A percentile compares a stretch with the other conserved stretches of the same genome.
phyloP scores from a whole-genome alignment of 1,284 basidiomycete genomes.

The Gymnopus androsaceus region DNA sequence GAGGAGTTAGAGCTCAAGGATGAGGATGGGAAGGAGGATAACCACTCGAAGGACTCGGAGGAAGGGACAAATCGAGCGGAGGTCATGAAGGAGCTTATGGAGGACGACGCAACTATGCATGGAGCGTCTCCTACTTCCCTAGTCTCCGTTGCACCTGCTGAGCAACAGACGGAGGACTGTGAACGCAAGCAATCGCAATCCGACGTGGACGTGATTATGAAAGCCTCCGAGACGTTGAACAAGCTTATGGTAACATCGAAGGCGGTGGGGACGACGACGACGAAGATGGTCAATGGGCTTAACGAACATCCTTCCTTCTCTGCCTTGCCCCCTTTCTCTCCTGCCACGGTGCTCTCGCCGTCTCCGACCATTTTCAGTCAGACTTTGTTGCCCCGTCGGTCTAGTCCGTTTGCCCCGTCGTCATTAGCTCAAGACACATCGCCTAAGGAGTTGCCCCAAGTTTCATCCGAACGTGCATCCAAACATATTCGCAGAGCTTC shows the following conservation, averaged over 20 bases:
- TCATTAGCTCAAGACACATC: no score
- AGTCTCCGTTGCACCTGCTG: not conserved
- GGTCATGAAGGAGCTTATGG: no score
- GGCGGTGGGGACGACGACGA: not conserved
- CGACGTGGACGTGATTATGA: slow-evolving; percentile 4
- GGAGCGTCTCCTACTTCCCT: not conserved
- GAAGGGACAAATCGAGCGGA: no score
- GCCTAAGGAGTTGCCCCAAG: no score
- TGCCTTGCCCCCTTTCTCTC: no score
- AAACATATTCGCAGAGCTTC: slow-evolving; percentile 24
- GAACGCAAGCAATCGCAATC: not conserved
- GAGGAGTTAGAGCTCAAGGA: slow-evolving; percentile 5
- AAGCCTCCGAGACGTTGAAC: slow-evolving; percentile 2
- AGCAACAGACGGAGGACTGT: not conserved
- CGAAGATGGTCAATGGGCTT: not conserved
- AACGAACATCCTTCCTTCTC: not conserved
- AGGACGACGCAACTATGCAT: not conserved
- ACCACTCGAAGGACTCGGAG: not conserved
- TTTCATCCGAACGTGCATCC: no score
- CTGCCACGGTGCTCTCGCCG: no score
- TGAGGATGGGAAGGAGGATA: slow-evolving; percentile 3
- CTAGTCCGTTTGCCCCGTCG: no score
- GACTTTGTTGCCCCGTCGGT: no score
- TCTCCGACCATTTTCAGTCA: no score
- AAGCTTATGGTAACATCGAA: not conserved